Evolutionary conservation across 148 eudicot genomes (phyloP).

Genomic region (Talinum fruticosum): DNA sequence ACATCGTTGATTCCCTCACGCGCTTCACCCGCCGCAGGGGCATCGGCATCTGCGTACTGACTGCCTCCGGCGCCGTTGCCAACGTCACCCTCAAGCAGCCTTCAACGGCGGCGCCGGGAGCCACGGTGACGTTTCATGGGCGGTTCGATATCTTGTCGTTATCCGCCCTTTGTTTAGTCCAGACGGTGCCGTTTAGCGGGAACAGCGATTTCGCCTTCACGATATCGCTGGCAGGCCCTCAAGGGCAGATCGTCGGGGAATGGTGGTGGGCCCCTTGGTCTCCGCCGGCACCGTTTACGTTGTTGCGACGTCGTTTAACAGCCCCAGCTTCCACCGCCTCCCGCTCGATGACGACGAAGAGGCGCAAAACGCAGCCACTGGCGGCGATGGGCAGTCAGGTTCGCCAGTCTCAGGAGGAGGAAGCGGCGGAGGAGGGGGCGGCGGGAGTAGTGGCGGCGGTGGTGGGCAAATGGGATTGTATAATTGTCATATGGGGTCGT

Average conservation of each 20-base stretch:
- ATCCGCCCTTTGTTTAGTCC: conserved; percentile 26
- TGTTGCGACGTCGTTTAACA: conserved; percentile 58
- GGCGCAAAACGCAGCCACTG: background rate
- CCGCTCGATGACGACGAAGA: conserved; percentile 29
- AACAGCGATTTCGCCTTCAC: conserved; percentile 37
- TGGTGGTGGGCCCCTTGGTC: conserved; percentile 47
- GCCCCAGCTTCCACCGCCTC: conserved; percentile 47
- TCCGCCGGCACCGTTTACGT: conserved; percentile 54
- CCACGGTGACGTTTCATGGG: conserved; percentile 54
- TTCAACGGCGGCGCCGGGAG: conserved; percentile 24
- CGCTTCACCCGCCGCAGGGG: conserved; percentile 50
- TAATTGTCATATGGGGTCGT: background rate
- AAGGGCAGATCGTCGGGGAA: conserved; percentile 82
- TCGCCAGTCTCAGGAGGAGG: conserved; percentile 25
- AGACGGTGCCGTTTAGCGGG: conserved; percentile 13
- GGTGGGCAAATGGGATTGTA: background rate
- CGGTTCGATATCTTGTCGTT: conserved; percentile 41
- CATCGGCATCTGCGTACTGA: conserved; percentile 45
- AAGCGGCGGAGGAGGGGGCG: background rate
- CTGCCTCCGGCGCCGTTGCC: conserved; percentile 50
- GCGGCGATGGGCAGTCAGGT: conserved; percentile 9
- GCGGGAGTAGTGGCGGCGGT: background rate
- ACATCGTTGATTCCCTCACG: conserved; percentile 39
- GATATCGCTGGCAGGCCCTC: conserved; percentile 67
- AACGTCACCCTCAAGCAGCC: conserved; percentile 56